Base-by-base conservation (phyloP, 2,329 filamentous ascomycete species). In the Fusarium albosuccineum region DNA sequence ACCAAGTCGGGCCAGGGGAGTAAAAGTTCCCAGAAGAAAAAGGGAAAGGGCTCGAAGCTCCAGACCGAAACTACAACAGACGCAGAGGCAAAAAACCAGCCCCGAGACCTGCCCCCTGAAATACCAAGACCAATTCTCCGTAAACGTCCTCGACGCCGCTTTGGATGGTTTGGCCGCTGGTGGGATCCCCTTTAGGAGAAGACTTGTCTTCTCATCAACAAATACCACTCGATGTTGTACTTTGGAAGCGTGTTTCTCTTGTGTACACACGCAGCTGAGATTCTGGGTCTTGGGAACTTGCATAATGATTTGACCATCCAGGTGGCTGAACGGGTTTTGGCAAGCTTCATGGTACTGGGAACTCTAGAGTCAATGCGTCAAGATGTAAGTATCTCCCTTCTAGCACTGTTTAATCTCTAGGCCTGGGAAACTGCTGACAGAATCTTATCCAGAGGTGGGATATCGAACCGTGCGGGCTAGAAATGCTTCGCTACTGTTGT, bases 351-450 rank as follows among this genome's bases (percentile, higher is more conserved):
- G 14, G 34, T 66, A 5, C 46, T 74, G 13, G 73, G 72, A 17
- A 70, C 61, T 9, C 9, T 72, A 27, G 73, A 74, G 51, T 67
- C 73, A 6, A 17, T 73, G 2, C 67, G 71, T 30, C 55, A 33
- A 16, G 29, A 64, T 51, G 73, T 74, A 44, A 57, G 72, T 60
- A 6, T 6, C 9, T 27, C 3, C 10, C 11, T n/a, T 39, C 2
- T 14, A 8, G n/a, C 9, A 16, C 22, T 22, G 6, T 26, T 49
- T 9, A 4, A 13, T 1, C 11, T 8, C 11, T 5, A 10, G 22
- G 5, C 16, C 22, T 11, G 9, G n/a, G 10, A 27, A 10, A 16
- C 13, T 22, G 22, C 40, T 66, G 9, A 66, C 26, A 27, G 17
- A 6, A 10, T 17, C 9, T 29, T 3, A 34, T 13, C 5, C 30